Evolutionary conservation across 1,284 basidiomycete species (phyloP).

Genomic region (Uromyces viciae-fabae): DNA sequence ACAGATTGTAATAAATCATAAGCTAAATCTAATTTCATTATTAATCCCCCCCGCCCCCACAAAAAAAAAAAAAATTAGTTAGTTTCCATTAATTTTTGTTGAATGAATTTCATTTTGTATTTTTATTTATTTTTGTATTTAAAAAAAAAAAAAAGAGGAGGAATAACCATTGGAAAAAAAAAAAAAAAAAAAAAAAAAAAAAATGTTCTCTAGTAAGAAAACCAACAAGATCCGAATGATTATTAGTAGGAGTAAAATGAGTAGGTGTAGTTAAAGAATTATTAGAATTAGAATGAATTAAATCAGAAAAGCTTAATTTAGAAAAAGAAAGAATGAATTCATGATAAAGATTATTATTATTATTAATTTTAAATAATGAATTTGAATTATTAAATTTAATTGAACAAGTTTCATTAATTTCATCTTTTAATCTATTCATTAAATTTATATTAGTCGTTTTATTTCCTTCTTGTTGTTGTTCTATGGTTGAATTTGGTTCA

Average conservation of each 20-base stretch:
- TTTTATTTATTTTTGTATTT: not conserved
- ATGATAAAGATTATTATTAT: conserved; percentile 8
- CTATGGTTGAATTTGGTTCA: too few species aligned
- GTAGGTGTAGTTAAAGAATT: not conserved
- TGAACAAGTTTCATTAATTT: not conserved
- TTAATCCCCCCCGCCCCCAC: not conserved
- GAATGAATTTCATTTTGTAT: not conserved
- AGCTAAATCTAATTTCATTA: conserved; percentile 32
- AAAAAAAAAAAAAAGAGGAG: not conserved
- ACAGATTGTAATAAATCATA: conserved; percentile 27
- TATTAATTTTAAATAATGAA: not conserved
- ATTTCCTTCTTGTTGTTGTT: too few species aligned
- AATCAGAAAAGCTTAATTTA: conserved; percentile 14
- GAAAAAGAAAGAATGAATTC: conserved; percentile 18
- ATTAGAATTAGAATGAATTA: not conserved
- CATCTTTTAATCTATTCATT: not conserved
- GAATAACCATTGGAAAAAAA: not conserved
- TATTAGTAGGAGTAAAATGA: not conserved
- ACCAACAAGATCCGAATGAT: not conserved
- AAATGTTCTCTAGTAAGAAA: not conserved
- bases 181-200: not conserved
- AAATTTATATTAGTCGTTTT: not conserved
- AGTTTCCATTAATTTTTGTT: not conserved
- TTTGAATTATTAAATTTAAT: not conserved
- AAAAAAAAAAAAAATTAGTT: not conserved